Evolutionary conservation across 2,329 filamentous ascomycete genomes (phyloP).

Genomic region (Colletotrichum orbiculare): DNA sequence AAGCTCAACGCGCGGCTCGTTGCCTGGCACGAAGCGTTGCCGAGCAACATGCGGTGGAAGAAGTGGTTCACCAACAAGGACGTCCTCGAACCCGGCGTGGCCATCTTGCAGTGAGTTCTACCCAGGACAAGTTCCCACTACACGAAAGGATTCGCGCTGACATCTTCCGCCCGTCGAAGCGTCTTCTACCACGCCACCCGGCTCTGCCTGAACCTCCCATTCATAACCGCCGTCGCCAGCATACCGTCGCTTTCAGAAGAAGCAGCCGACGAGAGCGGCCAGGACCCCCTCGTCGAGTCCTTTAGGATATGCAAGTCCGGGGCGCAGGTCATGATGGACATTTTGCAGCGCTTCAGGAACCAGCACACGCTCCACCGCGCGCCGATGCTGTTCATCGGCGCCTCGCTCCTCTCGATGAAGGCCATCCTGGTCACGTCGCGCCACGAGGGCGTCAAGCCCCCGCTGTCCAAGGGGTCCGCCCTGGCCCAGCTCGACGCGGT

Average conservation of each 20-base stretch:
- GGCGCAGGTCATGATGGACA: slow-evolving; percentile 3
- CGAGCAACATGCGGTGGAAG: slow-evolving; percentile 25
- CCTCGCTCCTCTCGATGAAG: slow-evolving; percentile 16
- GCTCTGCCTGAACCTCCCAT: slow-evolving; percentile 28
- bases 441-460: not conserved
- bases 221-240: slow-evolving; percentile 16
- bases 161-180: not conserved
- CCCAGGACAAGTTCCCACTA: rapidly evolving
- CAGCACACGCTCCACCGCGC: slow-evolving; percentile 19
- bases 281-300: slow-evolving; percentile 5
- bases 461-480: not conserved
- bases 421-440: slow-evolving; percentile 13
- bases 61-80: slow-evolving; percentile 29
- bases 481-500: slow-evolving; percentile 4
- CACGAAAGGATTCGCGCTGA: not conserved
- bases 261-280: not conserved
- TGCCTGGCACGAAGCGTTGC: slow-evolving; percentile 25
- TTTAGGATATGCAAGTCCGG: slow-evolving; percentile 12
- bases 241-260: slow-evolving; percentile 9
- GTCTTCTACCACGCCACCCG: slow-evolving; percentile 20
- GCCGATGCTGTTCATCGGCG: slow-evolving; percentile 14
- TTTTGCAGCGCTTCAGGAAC: slow-evolving; percentile 8
- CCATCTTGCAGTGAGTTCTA: slow-evolving; percentile 18
- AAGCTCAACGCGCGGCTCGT: slow-evolving; percentile 23
- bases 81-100: slow-evolving; percentile 15